Conservation (phyloP, 2,329 filamentous ascomycete genomes). For the Tympanopsis confertula region DNA sequence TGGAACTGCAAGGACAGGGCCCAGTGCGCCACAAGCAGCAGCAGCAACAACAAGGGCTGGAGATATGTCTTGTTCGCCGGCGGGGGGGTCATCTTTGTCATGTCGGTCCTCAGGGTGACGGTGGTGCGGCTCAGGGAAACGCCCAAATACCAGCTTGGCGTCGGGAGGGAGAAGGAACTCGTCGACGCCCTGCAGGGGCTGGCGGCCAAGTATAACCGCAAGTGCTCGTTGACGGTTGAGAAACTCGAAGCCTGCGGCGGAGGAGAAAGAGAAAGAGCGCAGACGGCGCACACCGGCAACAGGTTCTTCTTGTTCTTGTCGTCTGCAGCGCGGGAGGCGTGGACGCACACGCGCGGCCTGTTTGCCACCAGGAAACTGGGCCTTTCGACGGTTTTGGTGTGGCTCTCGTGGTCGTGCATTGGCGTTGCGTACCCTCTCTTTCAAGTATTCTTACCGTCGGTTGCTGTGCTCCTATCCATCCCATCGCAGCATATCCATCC, state of each 20-base stretch:
- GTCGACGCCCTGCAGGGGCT: slow-evolving; percentile 27
- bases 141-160: slow-evolving; percentile 44
- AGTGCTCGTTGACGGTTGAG: slow-evolving; percentile 29
- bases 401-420: slow-evolving; percentile 59
- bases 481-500: too few relatives aligned
- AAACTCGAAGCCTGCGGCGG: slow-evolving; percentile 32
- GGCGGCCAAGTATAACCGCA: slow-evolving; percentile 24
- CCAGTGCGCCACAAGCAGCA: slow-evolving; percentile 18
- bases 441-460: slow-evolving; percentile 58
- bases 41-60: slow-evolving; percentile 35
- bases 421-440: slow-evolving; percentile 66
- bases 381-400: slow-evolving; percentile 51
- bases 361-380: slow-evolving; percentile 49
- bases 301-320: slow-evolving; percentile 14
- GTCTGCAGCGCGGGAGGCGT: slow-evolving; percentile 13
- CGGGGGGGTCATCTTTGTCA: slow-evolving; percentile 30
- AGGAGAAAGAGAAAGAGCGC: too few relatives aligned
- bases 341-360: slow-evolving; percentile 49
- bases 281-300: slow-evolving; percentile 19
- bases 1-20: slow-evolving; percentile 28
- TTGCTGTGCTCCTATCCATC: slow-evolving; percentile 5
- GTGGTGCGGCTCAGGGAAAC: slow-evolving; percentile 44
- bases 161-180: slow-evolving; percentile 37
- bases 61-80: slow-evolving; percentile 34
- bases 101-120: slow-evolving; percentile 40